These are phyloP conservation scores for Fusarium equiseti DNA, from an alignment of 2,329 filamentous ascomycete genomes.

Conservation along the genomic window DNA sequence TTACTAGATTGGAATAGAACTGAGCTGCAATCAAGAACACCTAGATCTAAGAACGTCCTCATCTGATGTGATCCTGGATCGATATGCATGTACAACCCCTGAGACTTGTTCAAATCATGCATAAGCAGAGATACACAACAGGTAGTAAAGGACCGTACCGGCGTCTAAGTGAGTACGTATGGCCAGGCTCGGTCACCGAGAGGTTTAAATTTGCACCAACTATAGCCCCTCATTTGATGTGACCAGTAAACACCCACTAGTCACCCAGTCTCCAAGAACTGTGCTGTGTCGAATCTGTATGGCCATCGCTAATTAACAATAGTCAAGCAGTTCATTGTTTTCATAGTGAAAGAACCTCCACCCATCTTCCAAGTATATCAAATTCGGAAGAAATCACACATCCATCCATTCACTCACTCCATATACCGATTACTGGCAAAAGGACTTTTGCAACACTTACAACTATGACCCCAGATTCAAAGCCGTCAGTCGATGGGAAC, in stretches of 20 bases:
- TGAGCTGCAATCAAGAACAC: background rate
- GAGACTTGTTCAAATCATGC: background rate
- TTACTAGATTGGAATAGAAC: constrained; percentile 1
- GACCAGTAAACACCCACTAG: background rate
- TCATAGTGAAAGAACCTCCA: background rate
- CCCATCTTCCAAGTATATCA: background rate
- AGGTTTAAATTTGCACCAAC: background rate
- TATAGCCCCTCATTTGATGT: background rate
- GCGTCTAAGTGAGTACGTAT: background rate
- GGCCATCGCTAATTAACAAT: background rate
- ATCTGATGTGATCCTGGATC: background rate
- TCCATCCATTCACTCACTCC: background rate
- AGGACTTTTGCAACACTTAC: background rate
- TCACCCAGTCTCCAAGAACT: background rate
- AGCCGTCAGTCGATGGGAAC: background rate
- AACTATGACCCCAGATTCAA: background rate
- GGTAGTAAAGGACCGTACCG: background rate
- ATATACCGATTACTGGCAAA: background rate
- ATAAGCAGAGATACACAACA: background rate
- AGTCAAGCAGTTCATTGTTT: background rate
- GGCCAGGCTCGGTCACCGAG: background rate
- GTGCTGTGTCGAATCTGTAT: background rate
- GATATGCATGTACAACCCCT: background rate
- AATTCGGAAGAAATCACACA: background rate
- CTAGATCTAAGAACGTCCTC: background rate